Percentiles rank a stretch among this genome's conserved stretches.
These are phyloP conservation scores for Acrocalymma vagum DNA, from an alignment of 2,329 filamentous ascomycete species.

Conservation along the genomic window DNA sequence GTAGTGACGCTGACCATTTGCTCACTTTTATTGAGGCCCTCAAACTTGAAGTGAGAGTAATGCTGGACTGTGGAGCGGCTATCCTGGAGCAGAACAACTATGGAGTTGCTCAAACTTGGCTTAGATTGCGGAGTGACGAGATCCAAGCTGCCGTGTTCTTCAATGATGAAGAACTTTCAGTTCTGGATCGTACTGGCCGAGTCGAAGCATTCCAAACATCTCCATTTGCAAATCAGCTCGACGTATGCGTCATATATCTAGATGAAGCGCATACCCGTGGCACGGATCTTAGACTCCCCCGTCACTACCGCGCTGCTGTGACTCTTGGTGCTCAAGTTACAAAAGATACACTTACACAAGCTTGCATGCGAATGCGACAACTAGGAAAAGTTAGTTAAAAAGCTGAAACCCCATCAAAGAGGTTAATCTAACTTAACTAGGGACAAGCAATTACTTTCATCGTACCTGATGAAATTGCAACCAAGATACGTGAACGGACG, in stretches of 20 bases:
- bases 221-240: constrained; percentile 64
- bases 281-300: constrained; percentile 71
- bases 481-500: constrained; percentile 55
- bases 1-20: constrained; percentile 50
- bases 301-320: constrained; percentile 68
- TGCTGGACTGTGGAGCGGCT: constrained; percentile 76
- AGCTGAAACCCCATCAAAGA: no score
- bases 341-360: constrained; percentile 75
- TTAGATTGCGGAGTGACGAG: constrained; percentile 53
- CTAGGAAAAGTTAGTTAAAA: no score
- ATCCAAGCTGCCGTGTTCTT: constrained; percentile 62
- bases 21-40: constrained; percentile 55
- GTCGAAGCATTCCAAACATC: constrained; percentile 65
- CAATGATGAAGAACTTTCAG: constrained; percentile 62
- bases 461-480: constrained; percentile 66
- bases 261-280: constrained; percentile 77
- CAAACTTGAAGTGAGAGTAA: constrained; percentile 59
- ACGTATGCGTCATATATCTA: constrained; percentile 70
- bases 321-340: constrained; percentile 71
- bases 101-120: constrained; percentile 60
- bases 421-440: constrained; percentile 71
- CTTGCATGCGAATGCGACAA: constrained; percentile 71
- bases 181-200: constrained; percentile 59
- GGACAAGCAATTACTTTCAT: constrained; percentile 73
- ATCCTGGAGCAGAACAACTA: constrained; percentile 66